phyloP scores from a whole-genome alignment of 2,329 filamentous ascomycete species.

The Ascochyta clinopodiicola region DNA sequence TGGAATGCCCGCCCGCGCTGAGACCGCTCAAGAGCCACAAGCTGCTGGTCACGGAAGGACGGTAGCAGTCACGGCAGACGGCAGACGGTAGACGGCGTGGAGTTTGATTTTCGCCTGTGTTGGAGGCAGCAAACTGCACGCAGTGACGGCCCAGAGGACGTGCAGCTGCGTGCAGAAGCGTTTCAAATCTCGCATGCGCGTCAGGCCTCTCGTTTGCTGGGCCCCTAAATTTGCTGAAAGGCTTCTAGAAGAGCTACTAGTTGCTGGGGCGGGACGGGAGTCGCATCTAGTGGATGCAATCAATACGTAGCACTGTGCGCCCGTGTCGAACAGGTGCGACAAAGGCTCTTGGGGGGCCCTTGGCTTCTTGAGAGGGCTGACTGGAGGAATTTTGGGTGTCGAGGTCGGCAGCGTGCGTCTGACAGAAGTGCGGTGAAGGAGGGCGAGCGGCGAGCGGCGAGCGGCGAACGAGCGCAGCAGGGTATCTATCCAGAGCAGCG shows the following conservation, averaged over 20 bases:
- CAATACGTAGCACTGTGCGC: slow-evolving; percentile 26
- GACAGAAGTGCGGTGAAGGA: slow-evolving; percentile 12
- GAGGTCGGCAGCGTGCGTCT: slow-evolving; percentile 14
- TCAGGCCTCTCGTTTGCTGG: slow-evolving; percentile 27
- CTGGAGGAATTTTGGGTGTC: slow-evolving; percentile 1
- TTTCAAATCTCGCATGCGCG: slow-evolving; percentile 34
- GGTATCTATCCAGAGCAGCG: slow-evolving; percentile 5
- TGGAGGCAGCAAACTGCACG: slow-evolving; percentile 18
- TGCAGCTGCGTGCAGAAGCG: slow-evolving; percentile 26
- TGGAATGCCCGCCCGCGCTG: slow-evolving; percentile 20
- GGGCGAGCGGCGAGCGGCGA: neutral
- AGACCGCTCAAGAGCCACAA: slow-evolving; percentile 21
- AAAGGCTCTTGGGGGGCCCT: slow-evolving; percentile 3
- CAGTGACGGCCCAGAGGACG: slow-evolving; percentile 17
- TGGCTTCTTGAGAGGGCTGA: neutral
- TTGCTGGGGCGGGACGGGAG: slow-evolving; percentile 33
- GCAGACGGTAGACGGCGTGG: neutral
- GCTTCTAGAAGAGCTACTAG: slow-evolving; percentile 50
- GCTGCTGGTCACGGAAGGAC: slow-evolving; percentile 20
- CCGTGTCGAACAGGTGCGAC: slow-evolving; percentile 38
- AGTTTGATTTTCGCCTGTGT: neutral
- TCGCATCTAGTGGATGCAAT: slow-evolving; percentile 28
- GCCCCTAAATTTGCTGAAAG: slow-evolving; percentile 42
- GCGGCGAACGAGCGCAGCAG: slow-evolving; percentile 3
- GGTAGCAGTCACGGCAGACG: slow-evolving; percentile 13